Conservation (phyloP, 257 asterid genomes). For the Solanum verrucosum region DNA sequence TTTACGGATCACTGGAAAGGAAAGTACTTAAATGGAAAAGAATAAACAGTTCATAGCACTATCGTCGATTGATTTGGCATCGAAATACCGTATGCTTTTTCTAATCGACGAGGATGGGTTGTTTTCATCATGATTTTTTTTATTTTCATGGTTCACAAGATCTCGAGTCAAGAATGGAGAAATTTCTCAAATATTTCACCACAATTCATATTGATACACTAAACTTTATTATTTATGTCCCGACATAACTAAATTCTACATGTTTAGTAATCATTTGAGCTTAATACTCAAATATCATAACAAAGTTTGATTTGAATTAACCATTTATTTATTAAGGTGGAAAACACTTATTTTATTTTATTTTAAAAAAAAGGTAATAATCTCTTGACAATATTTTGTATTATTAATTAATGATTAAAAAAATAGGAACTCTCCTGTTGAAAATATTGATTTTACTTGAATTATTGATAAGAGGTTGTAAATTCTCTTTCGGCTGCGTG, state of each 20-base stretch:
- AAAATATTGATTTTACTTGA: too few relatives aligned
- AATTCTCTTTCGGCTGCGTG: too few relatives aligned
- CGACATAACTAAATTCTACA: background rate
- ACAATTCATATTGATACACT: background rate
- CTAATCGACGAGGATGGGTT: too few relatives aligned
- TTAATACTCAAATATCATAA: background rate
- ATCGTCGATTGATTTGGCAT: background rate
- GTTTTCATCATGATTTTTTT: too few relatives aligned
- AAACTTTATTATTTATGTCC: background rate
- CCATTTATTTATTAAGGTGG: background rate
- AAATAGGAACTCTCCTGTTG: too few relatives aligned
- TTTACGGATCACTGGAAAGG: background rate
- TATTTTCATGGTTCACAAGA: background rate
- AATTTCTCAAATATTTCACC: fast-evolving
- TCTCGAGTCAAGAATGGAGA: fast-evolving
- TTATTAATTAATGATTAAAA: too few relatives aligned
- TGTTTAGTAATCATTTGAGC: background rate
- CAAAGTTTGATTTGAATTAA: background rate
- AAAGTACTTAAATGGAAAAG: background rate
- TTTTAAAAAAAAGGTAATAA: too few relatives aligned
- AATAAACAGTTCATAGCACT: background rate
- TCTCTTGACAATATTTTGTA: too few relatives aligned
- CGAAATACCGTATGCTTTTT: too few relatives aligned
- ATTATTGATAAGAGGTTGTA: too few relatives aligned
- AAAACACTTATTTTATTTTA: background rate